phyloP scores from a whole-genome alignment of 2,329 filamentous ascomycete species.

The Alternaria alternata region DNA sequence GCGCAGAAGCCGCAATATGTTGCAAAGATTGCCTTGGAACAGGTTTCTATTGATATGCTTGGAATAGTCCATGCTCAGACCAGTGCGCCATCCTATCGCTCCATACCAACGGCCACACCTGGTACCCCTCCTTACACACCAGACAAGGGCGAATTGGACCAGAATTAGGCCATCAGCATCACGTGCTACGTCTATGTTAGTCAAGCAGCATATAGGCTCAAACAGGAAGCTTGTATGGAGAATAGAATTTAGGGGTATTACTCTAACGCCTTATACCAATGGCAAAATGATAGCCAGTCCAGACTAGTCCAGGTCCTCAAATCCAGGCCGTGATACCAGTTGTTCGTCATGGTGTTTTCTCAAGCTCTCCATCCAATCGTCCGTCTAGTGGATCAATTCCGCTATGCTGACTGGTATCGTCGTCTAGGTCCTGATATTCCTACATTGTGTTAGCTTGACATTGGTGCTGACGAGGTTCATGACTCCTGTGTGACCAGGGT shows the following conservation, averaged over 20 bases:
- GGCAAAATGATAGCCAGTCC: neutral
- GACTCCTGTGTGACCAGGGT: constrained; percentile 7
- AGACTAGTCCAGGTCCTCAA: constrained; percentile 4
- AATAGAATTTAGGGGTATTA: constrained; percentile 3
- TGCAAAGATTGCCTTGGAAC: neutral
- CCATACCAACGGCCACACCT: neutral
- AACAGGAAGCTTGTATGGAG: neutral
- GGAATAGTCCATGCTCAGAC: no score
- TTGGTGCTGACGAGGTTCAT: constrained; percentile 5
- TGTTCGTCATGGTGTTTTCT: constrained; percentile 3
- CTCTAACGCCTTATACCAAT: neutral
- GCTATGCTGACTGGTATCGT: neutral
- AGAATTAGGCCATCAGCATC: neutral
- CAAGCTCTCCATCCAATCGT: neutral
- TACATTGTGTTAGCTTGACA: constrained; percentile 9
- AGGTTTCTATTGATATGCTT: neutral
- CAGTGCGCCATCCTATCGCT: neutral
- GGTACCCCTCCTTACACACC: neutral
- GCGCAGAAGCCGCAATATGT: neutral
- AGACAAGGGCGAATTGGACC: neutral
- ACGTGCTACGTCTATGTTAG: neutral
- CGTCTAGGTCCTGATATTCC: constrained; percentile 5
- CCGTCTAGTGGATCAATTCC: neutral
- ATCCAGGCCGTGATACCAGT: neutral
- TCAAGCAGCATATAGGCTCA: neutral